Evolutionary conservation across 352 stramenopile genomes (phyloP), one percentile per base, ranked within the genome.

Genomic region (Phytophthora melonis): DNA sequence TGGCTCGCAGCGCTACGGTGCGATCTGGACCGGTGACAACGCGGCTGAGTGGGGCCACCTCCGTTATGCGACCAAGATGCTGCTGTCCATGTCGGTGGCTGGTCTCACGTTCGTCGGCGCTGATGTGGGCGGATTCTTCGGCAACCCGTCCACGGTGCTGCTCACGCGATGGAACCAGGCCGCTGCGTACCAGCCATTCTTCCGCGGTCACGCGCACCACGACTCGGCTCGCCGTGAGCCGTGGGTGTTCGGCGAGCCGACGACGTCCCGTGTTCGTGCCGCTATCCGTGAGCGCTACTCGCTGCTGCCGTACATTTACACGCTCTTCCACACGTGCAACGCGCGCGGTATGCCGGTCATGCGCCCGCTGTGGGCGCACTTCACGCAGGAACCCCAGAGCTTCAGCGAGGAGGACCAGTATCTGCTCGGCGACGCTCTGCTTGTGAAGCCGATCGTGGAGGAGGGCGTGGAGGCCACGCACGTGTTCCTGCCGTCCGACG

Each of bases 11-110:
- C 88, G 93, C 32, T 98, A 95, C 43, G 98, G 98, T 68, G 97
- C 98, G 16, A 97, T 99, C 63, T 99, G 98, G 98, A 99, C 97
- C 18, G 98, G 98, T 58, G 98, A 99, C 78, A 99, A 99, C 74
- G 90, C 83, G 16, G 96, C 97, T 19, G 77, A 98, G 45, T 99
- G 98, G 98, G 92, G 88, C 5, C 98, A 99, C 77, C 83, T 99
- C 8, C 82, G 94, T 66, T 98, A 99, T 49, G 86, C 97, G 10
- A 89, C 93, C 57, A 98, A 98, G 53, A 99, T 99, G 98, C 81
- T 99, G 63, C 83, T 99, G 23, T 97, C 93, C 66, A 94, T 99
- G 73, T 99, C 96, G 60, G 83, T 99, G 53, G 89, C 89, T 21
- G 98, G 97, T 8, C 80, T 99, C 23, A 97, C 95, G 3, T 99